Evolutionary conservation across 805 yeast species (phyloP).

Genomic region (Wickerhamiella spandovensis): DNA sequence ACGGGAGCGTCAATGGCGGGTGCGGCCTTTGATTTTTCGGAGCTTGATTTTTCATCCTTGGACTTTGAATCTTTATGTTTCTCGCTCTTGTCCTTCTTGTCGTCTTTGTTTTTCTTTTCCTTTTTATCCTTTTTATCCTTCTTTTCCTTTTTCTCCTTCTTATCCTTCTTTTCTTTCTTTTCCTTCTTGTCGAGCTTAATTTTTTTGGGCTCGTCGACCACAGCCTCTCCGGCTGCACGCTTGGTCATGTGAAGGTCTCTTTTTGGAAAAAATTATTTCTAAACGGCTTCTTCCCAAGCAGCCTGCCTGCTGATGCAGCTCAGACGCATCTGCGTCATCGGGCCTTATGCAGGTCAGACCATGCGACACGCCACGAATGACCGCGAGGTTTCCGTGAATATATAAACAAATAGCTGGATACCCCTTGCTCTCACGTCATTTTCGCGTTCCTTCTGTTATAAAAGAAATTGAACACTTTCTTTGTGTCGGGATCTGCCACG

Average conservation of each 20-base stretch:
- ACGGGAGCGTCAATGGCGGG: neutral
- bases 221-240: neutral
- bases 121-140: conserved; percentile 27
- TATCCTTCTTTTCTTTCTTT: conserved; percentile 19
- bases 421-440: neutral
- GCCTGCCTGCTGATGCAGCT: neutral
- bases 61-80: conserved; percentile 21
- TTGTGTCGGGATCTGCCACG: neutral
- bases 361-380: neutral
- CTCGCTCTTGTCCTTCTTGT: conserved; percentile 23
- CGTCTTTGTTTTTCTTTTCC: conserved; percentile 28
- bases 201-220: conserved; percentile 17
- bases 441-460: neutral
- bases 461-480: neutral
- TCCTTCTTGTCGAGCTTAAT: conserved; percentile 20
- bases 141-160: conserved; percentile 21
- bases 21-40: neutral
- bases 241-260: neutral
- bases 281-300: too few species aligned
- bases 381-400: neutral
- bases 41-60: conserved; percentile 5
- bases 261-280: neutral
- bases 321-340: neutral
- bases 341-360: neutral
- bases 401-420: neutral